Percentiles rank a stretch among this genome's conserved stretches.
phyloP scores from a whole-genome alignment of 345 rosid species.

The Trapa incisa region DNA sequence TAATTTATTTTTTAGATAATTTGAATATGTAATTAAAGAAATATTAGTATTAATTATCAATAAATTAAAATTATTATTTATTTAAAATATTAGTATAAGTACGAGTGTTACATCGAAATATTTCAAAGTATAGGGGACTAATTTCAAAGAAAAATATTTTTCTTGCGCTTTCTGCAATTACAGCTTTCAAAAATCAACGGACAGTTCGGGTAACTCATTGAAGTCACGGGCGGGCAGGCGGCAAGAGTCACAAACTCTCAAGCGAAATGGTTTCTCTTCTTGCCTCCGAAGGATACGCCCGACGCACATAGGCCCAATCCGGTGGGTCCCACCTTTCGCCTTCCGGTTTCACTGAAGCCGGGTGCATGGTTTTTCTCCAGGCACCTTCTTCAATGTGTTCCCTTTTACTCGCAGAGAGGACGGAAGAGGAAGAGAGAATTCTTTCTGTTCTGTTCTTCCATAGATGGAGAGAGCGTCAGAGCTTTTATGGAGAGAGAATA shows the following conservation, averaged over 20 bases:
- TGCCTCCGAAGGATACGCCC: neutral
- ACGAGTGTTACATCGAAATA: neutral
- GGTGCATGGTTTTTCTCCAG: neutral
- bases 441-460: neutral
- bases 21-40: too few species aligned
- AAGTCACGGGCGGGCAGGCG: neutral
- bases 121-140: neutral
- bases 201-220: neutral
- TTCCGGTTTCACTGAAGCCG: neutral
- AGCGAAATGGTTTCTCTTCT: neutral
- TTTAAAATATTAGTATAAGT: too few species aligned
- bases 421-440: neutral
- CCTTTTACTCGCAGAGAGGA: neutral
- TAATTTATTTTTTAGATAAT: too few species aligned
- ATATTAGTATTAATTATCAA: too few species aligned
- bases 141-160: neutral
- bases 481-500: neutral
- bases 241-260: neutral
- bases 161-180: neutral
- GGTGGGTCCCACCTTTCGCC: neutral
- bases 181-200: slow-evolving; percentile 1
- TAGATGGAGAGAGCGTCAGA: neutral
- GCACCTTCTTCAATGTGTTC: neutral
- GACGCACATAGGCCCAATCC: neutral
- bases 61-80: too few species aligned